Evolutionary conservation across 2,329 filamentous ascomycete genomes (phyloP).

Genomic region (Drechmeria coniospora): DNA sequence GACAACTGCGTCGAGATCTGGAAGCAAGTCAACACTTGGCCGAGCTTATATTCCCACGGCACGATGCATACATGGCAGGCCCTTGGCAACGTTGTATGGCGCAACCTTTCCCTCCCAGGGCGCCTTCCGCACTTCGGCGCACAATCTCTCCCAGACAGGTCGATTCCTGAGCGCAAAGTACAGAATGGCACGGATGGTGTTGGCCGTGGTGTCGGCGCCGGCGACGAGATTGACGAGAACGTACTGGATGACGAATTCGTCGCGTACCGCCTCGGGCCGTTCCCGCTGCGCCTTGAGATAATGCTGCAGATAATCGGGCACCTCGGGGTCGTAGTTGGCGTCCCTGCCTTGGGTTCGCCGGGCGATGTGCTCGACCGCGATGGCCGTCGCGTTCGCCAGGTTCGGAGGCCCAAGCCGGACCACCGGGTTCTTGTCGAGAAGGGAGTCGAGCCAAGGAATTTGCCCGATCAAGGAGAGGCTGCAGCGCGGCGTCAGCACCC

Average conservation of each 20-base stretch:
- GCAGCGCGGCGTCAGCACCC: too few species aligned
- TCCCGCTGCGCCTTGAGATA: background rate
- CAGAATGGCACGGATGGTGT: background rate
- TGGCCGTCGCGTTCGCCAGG: constrained; percentile 22
- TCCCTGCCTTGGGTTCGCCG: too few species aligned
- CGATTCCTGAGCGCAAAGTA: background rate
- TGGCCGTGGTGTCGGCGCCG: background rate
- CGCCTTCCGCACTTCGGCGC: too few species aligned
- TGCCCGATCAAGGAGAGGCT: too few species aligned
- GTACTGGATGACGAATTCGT: background rate
- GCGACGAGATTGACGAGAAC: background rate
- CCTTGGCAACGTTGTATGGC: too few species aligned
- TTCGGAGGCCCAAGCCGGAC: too few species aligned
- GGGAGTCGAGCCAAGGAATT: too few species aligned
- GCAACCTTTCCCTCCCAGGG: too few species aligned
- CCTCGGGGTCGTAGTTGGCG: too few species aligned
- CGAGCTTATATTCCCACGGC: background rate
- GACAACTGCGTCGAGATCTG: background rate
- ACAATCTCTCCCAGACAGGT: too few species aligned
- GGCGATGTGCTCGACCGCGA: constrained; percentile 16
- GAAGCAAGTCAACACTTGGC: background rate
- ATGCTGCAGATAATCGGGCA: background rate
- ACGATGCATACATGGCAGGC: background rate
- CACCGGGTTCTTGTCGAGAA: too few species aligned
- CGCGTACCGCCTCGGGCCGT: background rate